A percentile compares a stretch with the other conserved stretches of the same genome.
Conservation (phyloP, 2,329 filamentous ascomycete species). For the Teratosphaeria zuluensis region DNA sequence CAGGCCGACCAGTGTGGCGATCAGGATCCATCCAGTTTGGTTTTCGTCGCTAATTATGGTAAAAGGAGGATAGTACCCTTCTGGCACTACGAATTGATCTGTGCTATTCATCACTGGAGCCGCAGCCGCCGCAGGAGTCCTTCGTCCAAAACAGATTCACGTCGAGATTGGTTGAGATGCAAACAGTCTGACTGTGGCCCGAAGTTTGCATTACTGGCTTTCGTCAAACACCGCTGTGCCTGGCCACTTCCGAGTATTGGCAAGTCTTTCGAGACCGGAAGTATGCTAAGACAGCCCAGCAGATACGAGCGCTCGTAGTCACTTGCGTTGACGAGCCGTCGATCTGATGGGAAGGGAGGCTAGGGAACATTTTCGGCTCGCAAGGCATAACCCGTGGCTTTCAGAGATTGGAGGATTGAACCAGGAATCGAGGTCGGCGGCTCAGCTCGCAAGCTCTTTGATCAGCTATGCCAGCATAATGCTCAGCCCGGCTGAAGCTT, state of each 20-base stretch:
- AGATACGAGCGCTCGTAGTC: too few relatives aligned
- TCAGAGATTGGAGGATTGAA: too few relatives aligned
- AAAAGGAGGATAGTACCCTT: neutral
- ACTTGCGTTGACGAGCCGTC: too few relatives aligned
- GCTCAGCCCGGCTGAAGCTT: neutral
- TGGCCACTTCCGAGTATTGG: too few relatives aligned
- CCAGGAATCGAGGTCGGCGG: too few relatives aligned
- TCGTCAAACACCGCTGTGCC: too few relatives aligned
- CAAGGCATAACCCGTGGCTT: too few relatives aligned
- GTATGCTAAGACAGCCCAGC: too few relatives aligned
- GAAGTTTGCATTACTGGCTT: too few relatives aligned
- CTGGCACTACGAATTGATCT: neutral
- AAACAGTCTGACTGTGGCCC: neutral
- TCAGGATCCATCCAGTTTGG: conserved; percentile 8
- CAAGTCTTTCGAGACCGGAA: too few relatives aligned
- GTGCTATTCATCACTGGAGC: neutral
- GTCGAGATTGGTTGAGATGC: neutral
- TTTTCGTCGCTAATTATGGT: neutral
- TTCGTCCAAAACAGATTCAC: neutral
- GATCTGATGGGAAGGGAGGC: too few relatives aligned
- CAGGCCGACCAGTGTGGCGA: neutral
- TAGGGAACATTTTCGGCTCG: too few relatives aligned
- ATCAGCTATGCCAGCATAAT: neutral
- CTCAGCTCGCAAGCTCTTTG: neutral
- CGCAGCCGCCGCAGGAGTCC: neutral